Percentiles rank a stretch among this genome's conserved stretches.
Evolutionary conservation across 2,329 filamentous ascomycete genomes (phyloP).

Genomic region (Sphaceloma murrayae): DNA sequence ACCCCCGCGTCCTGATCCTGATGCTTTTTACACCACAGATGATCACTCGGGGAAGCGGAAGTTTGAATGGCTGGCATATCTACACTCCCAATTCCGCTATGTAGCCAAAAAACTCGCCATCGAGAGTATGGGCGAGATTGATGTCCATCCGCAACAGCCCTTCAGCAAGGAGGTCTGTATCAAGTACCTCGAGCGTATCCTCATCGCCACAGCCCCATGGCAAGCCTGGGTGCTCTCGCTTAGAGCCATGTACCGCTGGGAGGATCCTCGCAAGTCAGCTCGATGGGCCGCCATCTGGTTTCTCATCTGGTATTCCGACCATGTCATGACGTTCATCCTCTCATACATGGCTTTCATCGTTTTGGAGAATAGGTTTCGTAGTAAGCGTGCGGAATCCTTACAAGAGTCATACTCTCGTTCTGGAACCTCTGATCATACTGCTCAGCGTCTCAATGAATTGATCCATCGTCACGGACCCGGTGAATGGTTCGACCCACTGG

Average conservation of each 20-base stretch:
- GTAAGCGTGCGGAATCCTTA: constrained; percentile 26
- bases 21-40: constrained; percentile 25
- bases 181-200: constrained; percentile 31
- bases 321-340: constrained; percentile 30
- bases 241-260: constrained; percentile 33
- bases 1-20: constrained; percentile 23
- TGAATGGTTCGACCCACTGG: constrained; percentile 32
- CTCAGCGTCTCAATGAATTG: constrained; percentile 31
- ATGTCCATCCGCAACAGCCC: constrained; percentile 27
- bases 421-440: constrained; percentile 25
- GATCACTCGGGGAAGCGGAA: constrained; percentile 23
- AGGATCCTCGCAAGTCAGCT: constrained; percentile 28
- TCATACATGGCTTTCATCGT: constrained; percentile 30
- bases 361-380: constrained; percentile 26
- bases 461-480: constrained; percentile 30
- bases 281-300: constrained; percentile 31
- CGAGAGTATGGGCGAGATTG: constrained; percentile 26
- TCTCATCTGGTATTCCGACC: constrained; percentile 31
- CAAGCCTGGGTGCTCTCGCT: constrained; percentile 32
- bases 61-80: constrained; percentile 25
- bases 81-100: constrained; percentile 5
- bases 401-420: constrained; percentile 29
- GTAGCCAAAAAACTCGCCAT: constrained; percentile 14
- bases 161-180: constrained; percentile 31
- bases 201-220: constrained; percentile 35